These are phyloP conservation scores for Fusarium setosum DNA, from an alignment of 2,329 filamentous ascomycete genomes.

Conservation along the genomic window DNA sequence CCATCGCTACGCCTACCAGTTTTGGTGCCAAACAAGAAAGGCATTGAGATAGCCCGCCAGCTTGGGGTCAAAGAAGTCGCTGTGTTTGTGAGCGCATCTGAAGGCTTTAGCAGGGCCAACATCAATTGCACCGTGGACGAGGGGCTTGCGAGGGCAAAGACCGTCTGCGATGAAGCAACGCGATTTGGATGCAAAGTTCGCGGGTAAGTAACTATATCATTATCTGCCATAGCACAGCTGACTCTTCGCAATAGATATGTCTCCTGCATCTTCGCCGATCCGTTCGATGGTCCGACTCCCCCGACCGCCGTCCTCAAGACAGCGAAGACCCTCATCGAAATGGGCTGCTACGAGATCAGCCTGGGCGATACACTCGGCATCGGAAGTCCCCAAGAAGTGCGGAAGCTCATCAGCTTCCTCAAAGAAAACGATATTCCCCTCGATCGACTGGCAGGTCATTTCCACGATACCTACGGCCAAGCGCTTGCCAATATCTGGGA, in stretches of 20 bases:
- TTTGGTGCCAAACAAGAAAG: not conserved
- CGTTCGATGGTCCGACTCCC: not conserved
- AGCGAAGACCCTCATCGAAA: conserved; percentile 62
- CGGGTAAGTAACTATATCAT: not conserved
- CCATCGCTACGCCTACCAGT: not conserved
- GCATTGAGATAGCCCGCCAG: conserved; percentile 53
- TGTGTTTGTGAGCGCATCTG: conserved; percentile 70
- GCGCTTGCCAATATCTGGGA: not conserved
- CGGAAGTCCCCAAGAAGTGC: conserved; percentile 55
- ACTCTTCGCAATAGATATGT: not conserved
- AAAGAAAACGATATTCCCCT: not conserved
- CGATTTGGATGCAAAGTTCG: not conserved
- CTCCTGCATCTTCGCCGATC: not conserved
- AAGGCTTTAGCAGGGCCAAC: conserved; percentile 68
- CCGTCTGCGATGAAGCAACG: not conserved
- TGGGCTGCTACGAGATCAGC: conserved; percentile 75
- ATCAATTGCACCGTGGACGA: conserved; percentile 69
- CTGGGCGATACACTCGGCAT: conserved; percentile 75
- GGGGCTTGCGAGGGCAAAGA: conserved; percentile 58
- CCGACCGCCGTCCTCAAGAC: conserved; percentile 39
- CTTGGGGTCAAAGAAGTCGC: conserved; percentile 49
- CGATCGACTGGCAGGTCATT: not conserved
- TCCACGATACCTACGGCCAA: not conserved
- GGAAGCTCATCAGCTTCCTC: conserved; percentile 56
- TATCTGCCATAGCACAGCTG: not conserved